Evolutionary conservation across 192 early-diverging fungal genomes (phyloP), one percentile per base, ranked within the genome.

Genomic region (Mortierella hygrophila): DNA sequence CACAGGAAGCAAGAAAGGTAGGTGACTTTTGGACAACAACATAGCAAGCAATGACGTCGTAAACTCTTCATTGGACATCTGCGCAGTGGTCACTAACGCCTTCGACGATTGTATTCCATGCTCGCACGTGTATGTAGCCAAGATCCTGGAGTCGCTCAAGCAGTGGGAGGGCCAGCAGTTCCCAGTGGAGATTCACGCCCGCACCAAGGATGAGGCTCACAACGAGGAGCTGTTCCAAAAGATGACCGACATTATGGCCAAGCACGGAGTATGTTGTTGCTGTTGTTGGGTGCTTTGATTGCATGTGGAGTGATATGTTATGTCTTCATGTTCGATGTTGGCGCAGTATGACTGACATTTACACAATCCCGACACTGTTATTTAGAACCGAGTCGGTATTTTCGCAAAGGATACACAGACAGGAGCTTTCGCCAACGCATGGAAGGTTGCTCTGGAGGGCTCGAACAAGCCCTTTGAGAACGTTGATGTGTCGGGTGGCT

Each of bases 1-100:
- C 11, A 95, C 95, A 21, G 95, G 94, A 75, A 89, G 85, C 60
- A 97, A 95, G 80, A 98, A 97, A 89, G 96, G 95, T 94, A 83
- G 60, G 74, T 38, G 18, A 21, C n/a, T 65, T 65, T 26, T 29
- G 26, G n/a, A 42, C 18, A 35, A 35, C 8, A 44, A n/a, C 55
- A 13, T 15, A 32, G 6, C 54, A 70, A 26, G 46, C 20, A 37
- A 83, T 65, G 60, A 65, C 60, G 60, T 65, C 29, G 60, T 65
- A 3, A 15, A n/a, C 10, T 23, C 11, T 13, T 65, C 29, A 23
- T 35, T 65, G n/a, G 3, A 11, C 29, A 65, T 65, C 26, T 65
- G 60, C 60, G 60, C 29, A 32, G 60, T 65, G 11, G 29, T 65
- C 11, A 32, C 60, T 65, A 15, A 60, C 57, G n/a, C n/a, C 23